Percentiles rank a stretch among this genome's conserved stretches.
These are phyloP conservation scores for Yamadazyma olivae DNA, from an alignment of 805 yeast species.

Conservation along the genomic window DNA sequence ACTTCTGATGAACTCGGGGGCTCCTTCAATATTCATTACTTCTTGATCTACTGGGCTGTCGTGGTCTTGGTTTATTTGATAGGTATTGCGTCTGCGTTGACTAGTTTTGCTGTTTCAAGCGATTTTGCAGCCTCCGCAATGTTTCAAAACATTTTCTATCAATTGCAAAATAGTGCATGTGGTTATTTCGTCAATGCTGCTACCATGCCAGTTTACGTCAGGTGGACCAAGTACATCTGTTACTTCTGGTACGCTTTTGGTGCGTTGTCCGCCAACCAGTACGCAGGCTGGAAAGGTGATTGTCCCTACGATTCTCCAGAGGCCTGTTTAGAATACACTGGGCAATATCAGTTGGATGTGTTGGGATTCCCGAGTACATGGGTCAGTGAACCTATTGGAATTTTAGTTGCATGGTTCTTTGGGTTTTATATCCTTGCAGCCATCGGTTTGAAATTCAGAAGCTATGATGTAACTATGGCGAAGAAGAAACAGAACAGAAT, in stretches of 20 bases:
- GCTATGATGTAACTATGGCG: conserved; percentile 53
- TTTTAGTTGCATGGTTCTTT: conserved; percentile 54
- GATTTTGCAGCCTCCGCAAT: conserved; percentile 63
- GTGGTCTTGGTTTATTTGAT: conserved; percentile 54
- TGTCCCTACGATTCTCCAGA: conserved; percentile 37
- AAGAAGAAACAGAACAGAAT: conserved; percentile 30
- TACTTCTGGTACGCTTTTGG: conserved; percentile 81
- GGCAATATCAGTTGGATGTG: conserved; percentile 48
- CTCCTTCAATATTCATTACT: conserved; percentile 34
- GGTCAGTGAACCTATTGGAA: conserved; percentile 63
- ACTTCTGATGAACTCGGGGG: conserved; percentile 15
- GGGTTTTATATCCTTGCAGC: conserved; percentile 52
- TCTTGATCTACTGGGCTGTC: conserved; percentile 62
- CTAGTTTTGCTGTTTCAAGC: conserved; percentile 52
- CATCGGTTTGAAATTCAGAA: conserved; percentile 44
- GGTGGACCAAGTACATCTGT: conserved; percentile 79
- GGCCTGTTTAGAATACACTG: conserved; percentile 45
- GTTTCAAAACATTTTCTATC: conserved; percentile 60
- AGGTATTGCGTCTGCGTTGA: conserved; percentile 54
- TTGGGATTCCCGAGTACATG: conserved; percentile 66
- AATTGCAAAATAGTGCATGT: conserved; percentile 72
- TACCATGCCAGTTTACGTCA: conserved; percentile 78
- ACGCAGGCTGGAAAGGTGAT: conserved; percentile 56
- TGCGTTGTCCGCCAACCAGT: conserved; percentile 61
- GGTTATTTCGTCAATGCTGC: conserved; percentile 77